phyloP scores from a whole-genome alignment of 2,329 filamentous ascomycete genomes.

The Epichloe gansuensis region DNA sequence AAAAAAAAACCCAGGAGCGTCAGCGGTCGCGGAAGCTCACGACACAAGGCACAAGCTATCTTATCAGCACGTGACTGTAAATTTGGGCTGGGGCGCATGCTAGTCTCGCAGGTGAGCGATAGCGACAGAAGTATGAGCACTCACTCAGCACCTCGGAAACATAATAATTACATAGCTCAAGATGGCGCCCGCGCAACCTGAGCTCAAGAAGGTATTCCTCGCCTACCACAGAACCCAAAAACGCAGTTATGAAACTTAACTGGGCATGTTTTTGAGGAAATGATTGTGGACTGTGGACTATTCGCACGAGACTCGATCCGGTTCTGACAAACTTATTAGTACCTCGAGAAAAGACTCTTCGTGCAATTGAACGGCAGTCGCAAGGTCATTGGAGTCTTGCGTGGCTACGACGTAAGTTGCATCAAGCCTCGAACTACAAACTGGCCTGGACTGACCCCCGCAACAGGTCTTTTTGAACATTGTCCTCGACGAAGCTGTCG shows the following conservation, averaged over 20 bases:
- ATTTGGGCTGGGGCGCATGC: constrained; percentile 9
- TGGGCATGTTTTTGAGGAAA: neutral
- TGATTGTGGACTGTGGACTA: neutral
- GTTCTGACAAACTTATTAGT: constrained; percentile 42
- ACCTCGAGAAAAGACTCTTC: constrained; percentile 97
- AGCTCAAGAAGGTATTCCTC: constrained; percentile 79
- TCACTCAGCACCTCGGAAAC: constrained; percentile 3
- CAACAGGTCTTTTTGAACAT: constrained; percentile 91
- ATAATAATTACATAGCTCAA: constrained; percentile 28
- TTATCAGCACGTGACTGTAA: constrained; percentile 37
- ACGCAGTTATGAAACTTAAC: neutral
- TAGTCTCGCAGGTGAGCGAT: constrained; percentile 14
- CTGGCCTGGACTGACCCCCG: neutral
- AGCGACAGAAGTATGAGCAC: constrained; percentile 14
- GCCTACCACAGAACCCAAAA: neutral
- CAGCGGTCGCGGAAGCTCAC: constrained; percentile 1
- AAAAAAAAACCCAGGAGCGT: neutral
- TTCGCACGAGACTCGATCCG: neutral
- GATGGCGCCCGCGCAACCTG: constrained; percentile 98
- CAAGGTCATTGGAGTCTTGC: constrained; percentile 87
- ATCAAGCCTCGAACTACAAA: neutral
- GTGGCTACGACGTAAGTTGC: constrained; percentile 83
- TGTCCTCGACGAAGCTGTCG: constrained; percentile 90
- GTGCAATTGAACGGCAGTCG: constrained; percentile 96
- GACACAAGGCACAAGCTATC: constrained; percentile 17